A percentile compares a stretch with the other conserved stretches of the same genome.
phyloP scores from a whole-genome alignment of 768 basidiomycete genomes.

The Lactifluus hygrophoroides region DNA sequence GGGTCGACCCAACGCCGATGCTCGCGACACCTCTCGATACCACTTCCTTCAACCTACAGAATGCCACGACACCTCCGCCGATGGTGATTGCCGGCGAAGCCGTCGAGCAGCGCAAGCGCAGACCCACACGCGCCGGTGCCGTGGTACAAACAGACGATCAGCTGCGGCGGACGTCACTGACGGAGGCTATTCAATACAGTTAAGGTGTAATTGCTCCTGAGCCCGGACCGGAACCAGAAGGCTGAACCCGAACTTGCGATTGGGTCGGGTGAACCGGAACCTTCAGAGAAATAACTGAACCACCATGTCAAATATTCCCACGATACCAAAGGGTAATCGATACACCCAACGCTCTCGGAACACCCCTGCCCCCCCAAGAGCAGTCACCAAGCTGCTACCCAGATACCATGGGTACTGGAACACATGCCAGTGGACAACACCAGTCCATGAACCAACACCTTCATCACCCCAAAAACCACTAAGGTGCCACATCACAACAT shows the following conservation, averaged over 20 bases:
- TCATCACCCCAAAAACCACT: no score
- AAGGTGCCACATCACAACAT: no score
- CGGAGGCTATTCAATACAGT: no score
- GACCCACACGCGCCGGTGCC: slow-evolving; percentile 27
- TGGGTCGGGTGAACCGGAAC: not conserved
- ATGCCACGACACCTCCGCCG: not conserved
- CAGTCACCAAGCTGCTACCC: no score
- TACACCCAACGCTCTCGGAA: no score
- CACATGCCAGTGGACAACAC: no score
- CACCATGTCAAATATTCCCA: no score
- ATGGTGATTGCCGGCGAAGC: slow-evolving; percentile 18
- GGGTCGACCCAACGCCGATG: slow-evolving; percentile 61
- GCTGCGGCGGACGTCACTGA: slow-evolving; percentile 35
- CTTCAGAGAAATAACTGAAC: no score
- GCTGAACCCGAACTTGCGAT: not conserved
- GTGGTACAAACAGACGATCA: slow-evolving; percentile 8
- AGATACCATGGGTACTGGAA: no score
- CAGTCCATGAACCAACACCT: no score
- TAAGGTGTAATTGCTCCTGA: slow-evolving; percentile 46
- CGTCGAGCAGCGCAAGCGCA: slow-evolving; percentile 26
- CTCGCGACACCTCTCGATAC: slow-evolving; percentile 22
- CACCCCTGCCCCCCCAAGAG: no score
- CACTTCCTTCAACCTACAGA: slow-evolving; percentile 1
- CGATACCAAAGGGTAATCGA: no score
- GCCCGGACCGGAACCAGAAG: not conserved